A percentile compares a stretch with the other conserved stretches of the same genome.
phyloP scores from a whole-genome alignment of 164 flowering plant species.

The Vitis riparia region DNA sequence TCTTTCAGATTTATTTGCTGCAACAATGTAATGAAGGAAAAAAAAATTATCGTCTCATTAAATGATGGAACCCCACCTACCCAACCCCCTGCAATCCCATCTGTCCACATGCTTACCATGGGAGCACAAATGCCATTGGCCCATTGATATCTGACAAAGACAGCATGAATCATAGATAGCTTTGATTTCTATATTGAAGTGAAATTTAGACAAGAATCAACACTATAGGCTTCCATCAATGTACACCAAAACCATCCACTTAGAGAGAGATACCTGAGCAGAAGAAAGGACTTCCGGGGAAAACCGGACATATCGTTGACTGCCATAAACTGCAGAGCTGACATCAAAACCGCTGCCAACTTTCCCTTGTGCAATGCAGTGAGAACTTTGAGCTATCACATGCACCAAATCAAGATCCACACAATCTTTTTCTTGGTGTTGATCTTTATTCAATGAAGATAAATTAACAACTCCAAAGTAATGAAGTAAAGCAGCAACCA shows the following conservation, averaged over 20 bases:
- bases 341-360: constrained; percentile 99
- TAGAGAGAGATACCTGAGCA: constrained; percentile 75
- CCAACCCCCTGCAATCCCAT: no score
- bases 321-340: constrained; percentile 97
- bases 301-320: constrained; percentile 95
- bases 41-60: no score
- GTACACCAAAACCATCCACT: not conserved
- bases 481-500: constrained; percentile 90
- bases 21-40: no score
- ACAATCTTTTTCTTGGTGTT: constrained; percentile 22
- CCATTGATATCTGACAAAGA: no score
- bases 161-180: no score
- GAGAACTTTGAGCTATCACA: constrained; percentile 88
- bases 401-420: constrained; percentile 81
- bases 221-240: not conserved
- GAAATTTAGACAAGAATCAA: not conserved
- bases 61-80: no score
- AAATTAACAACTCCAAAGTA: constrained; percentile 83
- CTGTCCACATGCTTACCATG: no score
- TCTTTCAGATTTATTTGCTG: no score
- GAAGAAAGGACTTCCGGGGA: constrained; percentile 89
- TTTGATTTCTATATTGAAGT: not conserved
- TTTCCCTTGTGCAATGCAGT: constrained; percentile 98
- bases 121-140: no score
- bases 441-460: constrained; percentile 30